A percentile compares a stretch with the other conserved stretches of the same genome.
phyloP scores from a whole-genome alignment of 176 grass and related monocot genomes.

The Paspalum vaginatum region DNA sequence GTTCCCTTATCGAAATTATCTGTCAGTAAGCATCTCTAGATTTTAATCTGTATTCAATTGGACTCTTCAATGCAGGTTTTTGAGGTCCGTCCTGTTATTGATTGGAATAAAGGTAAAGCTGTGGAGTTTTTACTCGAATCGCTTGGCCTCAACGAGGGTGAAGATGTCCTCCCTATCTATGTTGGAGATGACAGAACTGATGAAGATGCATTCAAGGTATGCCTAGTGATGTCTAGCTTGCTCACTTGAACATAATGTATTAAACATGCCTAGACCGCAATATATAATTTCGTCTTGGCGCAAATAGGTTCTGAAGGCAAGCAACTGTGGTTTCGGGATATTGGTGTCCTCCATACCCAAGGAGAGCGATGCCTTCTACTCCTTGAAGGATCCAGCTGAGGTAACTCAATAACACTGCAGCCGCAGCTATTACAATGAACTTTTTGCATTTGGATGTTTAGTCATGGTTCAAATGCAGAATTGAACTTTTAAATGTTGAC shows the following conservation, averaged over 20 bases:
- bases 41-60: conserved; percentile 11
- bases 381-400: conserved; percentile 83
- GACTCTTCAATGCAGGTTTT: conserved; percentile 61
- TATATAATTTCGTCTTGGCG: conserved; percentile 13
- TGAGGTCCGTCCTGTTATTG: conserved; percentile 89
- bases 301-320: conserved; percentile 71
- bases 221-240: neutral
- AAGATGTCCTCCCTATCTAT: conserved; percentile 89
- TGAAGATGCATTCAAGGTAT: conserved; percentile 97
- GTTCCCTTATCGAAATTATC: neutral
- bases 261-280: too few species aligned
- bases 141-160: conserved; percentile 55
- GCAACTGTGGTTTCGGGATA: conserved; percentile 78
- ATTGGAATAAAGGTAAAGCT: conserved; percentile 99
- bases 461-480: neutral
- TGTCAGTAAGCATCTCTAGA: neutral
- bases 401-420: conserved; percentile 35
- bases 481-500: neutral
- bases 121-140: conserved; percentile 97
- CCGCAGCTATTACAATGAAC: neutral
- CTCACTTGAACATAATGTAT: conserved; percentile 10
- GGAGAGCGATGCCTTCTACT: conserved; percentile 88
- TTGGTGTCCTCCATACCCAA: conserved; percentile 86
- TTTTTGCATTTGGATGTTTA: neutral
- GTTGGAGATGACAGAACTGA: conserved; percentile 95